phyloP scores from a whole-genome alignment of 2,329 filamentous ascomycete species.

The Ophiostoma sp. region DNA sequence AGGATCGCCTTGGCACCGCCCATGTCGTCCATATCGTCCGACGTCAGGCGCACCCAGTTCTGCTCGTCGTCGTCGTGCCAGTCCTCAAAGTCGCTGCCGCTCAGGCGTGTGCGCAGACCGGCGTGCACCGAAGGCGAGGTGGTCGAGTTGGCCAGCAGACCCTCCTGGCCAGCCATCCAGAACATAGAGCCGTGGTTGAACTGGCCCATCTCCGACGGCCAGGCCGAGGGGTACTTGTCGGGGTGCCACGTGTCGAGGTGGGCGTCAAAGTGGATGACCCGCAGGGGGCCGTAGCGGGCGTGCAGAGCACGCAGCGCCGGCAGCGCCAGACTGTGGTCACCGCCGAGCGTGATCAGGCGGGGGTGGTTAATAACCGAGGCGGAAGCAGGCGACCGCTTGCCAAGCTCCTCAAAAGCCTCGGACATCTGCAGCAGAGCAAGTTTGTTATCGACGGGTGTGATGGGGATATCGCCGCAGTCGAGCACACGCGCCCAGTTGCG shows the following conservation, averaged over 20 bases:
- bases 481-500: slow-evolving; percentile 69
- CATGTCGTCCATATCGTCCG: slow-evolving; percentile 82
- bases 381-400: slow-evolving; percentile 37
- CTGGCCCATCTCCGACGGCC: slow-evolving; percentile 62
- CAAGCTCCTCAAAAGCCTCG: slow-evolving; percentile 68
- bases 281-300: slow-evolving; percentile 57
- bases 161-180: slow-evolving; percentile 78
- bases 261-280: slow-evolving; percentile 70
- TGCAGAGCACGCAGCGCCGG: slow-evolving; percentile 63
- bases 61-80: slow-evolving; percentile 69
- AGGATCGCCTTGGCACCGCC: slow-evolving; percentile 61
- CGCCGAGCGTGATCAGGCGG: slow-evolving; percentile 64
- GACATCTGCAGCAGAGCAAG: slow-evolving; percentile 80
- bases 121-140: slow-evolving; percentile 72
- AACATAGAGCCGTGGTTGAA: slow-evolving; percentile 93
- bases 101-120: slow-evolving; percentile 72
- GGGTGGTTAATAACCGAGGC: slow-evolving; percentile 36
- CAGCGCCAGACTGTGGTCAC: slow-evolving; percentile 66
- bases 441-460: slow-evolving; percentile 80
- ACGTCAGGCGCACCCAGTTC: slow-evolving; percentile 73
- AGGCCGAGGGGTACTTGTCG: slow-evolving; percentile 70
- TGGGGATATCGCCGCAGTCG: slow-evolving; percentile 87
- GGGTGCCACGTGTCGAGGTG: slow-evolving; percentile 87
- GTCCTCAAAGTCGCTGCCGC: slow-evolving; percentile 58
- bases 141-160: slow-evolving; percentile 64